Base-by-base conservation (phyloP, 257 asterid genomes). In the Penstemon eatonii region DNA sequence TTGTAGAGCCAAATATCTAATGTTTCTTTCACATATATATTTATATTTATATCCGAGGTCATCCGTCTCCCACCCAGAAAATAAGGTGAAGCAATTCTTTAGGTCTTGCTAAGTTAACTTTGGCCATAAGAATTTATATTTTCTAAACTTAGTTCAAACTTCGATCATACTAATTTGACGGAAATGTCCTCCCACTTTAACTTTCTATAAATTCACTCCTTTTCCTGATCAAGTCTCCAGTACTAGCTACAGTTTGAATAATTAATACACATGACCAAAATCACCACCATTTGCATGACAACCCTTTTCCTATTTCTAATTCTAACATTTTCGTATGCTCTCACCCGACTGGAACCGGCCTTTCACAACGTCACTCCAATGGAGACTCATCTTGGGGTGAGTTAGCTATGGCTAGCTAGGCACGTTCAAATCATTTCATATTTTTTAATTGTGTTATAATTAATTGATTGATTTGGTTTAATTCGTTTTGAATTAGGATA, bases 321-420 rank as follows among this genome's bases (percentile, higher is more conserved):
- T 76, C 1, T 85, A 7, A 45, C 76, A 1, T 49, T 68, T 39
- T 72, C 79, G n/a, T 70, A 46, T 59, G 76, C 76, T 7, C 25
- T 67, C 58, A 81, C 86, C 47, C 85, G 91, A 33, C 80, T 78
- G 3, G 60, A 67, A 46, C 76, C 85, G 4, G 50, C 82, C 0
- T 84, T 76, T 54, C 78, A 53, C 64, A 91, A 83, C 60, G 76
- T 83, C 13, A 89, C 89, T 59, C 89, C 96, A 7, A 73, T 80
- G 83, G 94, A 86, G 60, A 74, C 83, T 43, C 79, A 44, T 66
- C 78, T 1, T 6, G 53, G 5, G 56, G 86, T 81, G 41, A 47
- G 71, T 67, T 4, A 6, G 53, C 4, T 7, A 0, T 3, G 56
- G 89, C 79, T 42, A 5, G 89, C 79, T 39, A 47, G 71, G 63